A percentile compares a stretch with the other conserved stretches of the same genome.
Evolutionary conservation across 768 basidiomycete species (phyloP).

Genomic region (Gelatoporia subvermispora): DNA sequence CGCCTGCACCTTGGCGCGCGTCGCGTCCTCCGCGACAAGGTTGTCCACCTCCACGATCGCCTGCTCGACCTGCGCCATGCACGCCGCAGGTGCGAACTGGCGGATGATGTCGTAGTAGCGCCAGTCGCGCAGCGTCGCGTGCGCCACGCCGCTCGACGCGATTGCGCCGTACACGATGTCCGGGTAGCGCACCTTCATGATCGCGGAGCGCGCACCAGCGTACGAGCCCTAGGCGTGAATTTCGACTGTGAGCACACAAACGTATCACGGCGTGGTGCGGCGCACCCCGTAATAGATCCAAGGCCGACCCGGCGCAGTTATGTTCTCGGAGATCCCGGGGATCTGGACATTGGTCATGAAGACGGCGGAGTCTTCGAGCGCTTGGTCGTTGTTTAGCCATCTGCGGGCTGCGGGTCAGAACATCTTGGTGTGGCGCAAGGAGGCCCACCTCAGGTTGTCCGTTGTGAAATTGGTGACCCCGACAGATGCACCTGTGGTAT

Average conservation of each 20-base stretch:
- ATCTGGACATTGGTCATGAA: slow-evolving; percentile 79
- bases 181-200: slow-evolving; percentile 86
- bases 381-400: slow-evolving; percentile 73
- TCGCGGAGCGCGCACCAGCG: slow-evolving; percentile 90
- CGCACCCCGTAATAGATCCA: slow-evolving; percentile 90
- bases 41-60: slow-evolving; percentile 58
- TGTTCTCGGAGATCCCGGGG: slow-evolving; percentile 53
- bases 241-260: background rate
- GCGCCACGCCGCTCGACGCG: slow-evolving; percentile 87
- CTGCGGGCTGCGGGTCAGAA: slow-evolving; percentile 1
- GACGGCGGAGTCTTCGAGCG: slow-evolving; percentile 82
- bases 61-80: slow-evolving; percentile 55
- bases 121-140: slow-evolving; percentile 78
- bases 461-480: slow-evolving; percentile 80
- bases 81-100: slow-evolving; percentile 57
- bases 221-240: slow-evolving; percentile 63
- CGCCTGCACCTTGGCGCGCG: slow-evolving; percentile 55
- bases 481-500: slow-evolving; percentile 54
- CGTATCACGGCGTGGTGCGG: too few species aligned
- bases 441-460: slow-evolving; percentile 63
- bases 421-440: background rate
- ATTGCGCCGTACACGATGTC: slow-evolving; percentile 87
- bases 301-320: slow-evolving; percentile 65
- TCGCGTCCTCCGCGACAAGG: slow-evolving; percentile 37
- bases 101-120: slow-evolving; percentile 87